These are phyloP conservation scores for Penicillium manginii DNA, from an alignment of 495 filamentous ascomycete species.

Conservation along the genomic window DNA sequence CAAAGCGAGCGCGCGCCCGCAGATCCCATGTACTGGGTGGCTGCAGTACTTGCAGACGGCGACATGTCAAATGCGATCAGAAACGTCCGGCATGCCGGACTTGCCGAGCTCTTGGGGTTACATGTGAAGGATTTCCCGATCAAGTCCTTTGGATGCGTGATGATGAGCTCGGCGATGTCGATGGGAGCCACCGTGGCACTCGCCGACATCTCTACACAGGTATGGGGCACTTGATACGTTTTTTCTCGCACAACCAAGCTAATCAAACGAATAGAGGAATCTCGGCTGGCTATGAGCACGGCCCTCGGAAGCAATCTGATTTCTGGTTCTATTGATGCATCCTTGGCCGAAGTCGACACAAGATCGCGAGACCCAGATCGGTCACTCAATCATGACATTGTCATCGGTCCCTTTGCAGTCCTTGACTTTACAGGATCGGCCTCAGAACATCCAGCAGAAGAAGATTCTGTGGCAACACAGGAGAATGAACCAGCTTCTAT, in stretches of 20 bases:
- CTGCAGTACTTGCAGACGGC: conserved; percentile 40
- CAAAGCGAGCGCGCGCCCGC: conserved; percentile 27
- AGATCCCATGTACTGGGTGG: conserved; percentile 39
- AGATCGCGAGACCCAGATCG: conserved; percentile 29
- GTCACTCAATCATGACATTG: conserved; percentile 26
- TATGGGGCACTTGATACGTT: conserved; percentile 2
- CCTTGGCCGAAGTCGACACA: conserved; percentile 35
- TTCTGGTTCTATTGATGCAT: conserved; percentile 38
- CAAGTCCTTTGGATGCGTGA: conserved; percentile 37
- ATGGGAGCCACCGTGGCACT: conserved; percentile 25
- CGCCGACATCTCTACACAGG: conserved; percentile 41
- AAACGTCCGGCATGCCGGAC: conserved; percentile 38
- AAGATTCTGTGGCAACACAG: not conserved
- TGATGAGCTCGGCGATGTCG: conserved; percentile 11
- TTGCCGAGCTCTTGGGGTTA: conserved; percentile 30
- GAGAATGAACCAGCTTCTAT: not conserved
- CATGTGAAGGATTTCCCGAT: conserved; percentile 39
- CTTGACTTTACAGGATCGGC: conserved; percentile 25
- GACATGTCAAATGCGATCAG: conserved; percentile 49
- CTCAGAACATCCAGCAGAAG: not conserved
- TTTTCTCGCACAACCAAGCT: not conserved
- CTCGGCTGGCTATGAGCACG: conserved; percentile 37
- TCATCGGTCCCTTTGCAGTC: conserved; percentile 38
- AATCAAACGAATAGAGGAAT: conserved; percentile 27
- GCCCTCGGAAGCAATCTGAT: conserved; percentile 27